Base-by-base conservation (phyloP, 495 filamentous ascomycete species). In the Penicillium arizonense region DNA sequence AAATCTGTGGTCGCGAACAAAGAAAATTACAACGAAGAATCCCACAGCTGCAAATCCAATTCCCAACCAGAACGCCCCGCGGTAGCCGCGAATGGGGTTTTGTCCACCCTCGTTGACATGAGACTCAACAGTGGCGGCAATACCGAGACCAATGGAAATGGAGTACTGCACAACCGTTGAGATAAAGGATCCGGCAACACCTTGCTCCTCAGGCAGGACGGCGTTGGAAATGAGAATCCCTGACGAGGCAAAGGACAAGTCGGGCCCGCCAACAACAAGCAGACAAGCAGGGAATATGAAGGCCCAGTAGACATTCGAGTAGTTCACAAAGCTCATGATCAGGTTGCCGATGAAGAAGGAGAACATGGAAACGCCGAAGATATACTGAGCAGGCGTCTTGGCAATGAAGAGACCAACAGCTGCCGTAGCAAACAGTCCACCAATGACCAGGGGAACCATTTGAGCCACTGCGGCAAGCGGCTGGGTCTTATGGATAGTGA, bases 191-290 rank as follows among this genome's bases (percentile, higher is more conserved):
- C 70, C 70, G 4, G 69, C 74, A 12, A 77, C 67, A 2, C 76
- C 75, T 41, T 79, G 76, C 45, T 77, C 63, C 28, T 72, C 61
- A 12, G 59, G 66, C 5, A 63, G 60, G 8, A 79, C 68, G 4
- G 69, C 63, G 37, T 75, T 69, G 39, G 69, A 69, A 5, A 77
- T 51, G n/a, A 79, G 70, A 14, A 78, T 63, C 1, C 65, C 71
- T 2, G 68, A 71, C 0, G 77, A 73, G 0, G 77, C 75, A 21
- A 79, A 81, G 11, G 68, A 74, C 64, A 80, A 71, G 36, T 80
- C 75, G 63, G 79, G 77, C 14, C 55, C 55, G n/a, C 55, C 73
- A 1, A 74, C 68, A 20, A 70, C 74, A 5, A 80, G 52, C 0
- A 79, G 9, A 11, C 53, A 62, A 8, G 70, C 65, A 6, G 77